Percentiles rank a stretch among this genome's conserved stretches.
phyloP scores from a whole-genome alignment of 164 flowering plant genomes.

The Berberis thunbergii region DNA sequence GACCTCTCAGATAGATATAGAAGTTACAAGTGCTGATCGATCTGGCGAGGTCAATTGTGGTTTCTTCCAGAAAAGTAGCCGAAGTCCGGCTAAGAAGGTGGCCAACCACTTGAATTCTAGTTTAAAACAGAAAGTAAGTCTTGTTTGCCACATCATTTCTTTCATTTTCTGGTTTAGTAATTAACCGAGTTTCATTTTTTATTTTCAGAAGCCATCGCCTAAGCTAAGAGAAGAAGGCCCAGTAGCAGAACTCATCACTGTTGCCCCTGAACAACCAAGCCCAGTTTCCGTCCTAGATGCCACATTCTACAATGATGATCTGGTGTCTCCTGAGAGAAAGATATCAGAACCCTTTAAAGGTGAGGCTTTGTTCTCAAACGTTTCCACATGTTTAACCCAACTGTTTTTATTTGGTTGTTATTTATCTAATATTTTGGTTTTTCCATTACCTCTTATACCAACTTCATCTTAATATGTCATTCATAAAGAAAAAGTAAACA shows the following conservation, averaged over 20 bases:
- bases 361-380: slow-evolving; percentile 16
- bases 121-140: slow-evolving; percentile 22
- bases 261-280: slow-evolving; percentile 74
- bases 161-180: slow-evolving; percentile 2
- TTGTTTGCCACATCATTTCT: not conserved
- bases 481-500: too few relatives aligned
- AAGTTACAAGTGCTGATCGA: slow-evolving; percentile 27
- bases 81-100: slow-evolving; percentile 10
- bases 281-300: slow-evolving; percentile 94
- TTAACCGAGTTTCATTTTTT: slow-evolving; percentile 11
- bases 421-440: too few relatives aligned
- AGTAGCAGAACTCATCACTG: slow-evolving; percentile 24
- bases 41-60: slow-evolving; percentile 18
- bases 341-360: slow-evolving; percentile 46
- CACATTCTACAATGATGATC: slow-evolving; percentile 59
- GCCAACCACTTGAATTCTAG: slow-evolving; percentile 8
- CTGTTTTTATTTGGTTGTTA: not conserved
- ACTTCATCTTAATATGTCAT: too few relatives aligned
- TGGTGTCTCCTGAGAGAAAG: slow-evolving; percentile 74
- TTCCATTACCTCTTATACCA: too few relatives aligned
- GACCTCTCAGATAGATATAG: slow-evolving; percentile 34
- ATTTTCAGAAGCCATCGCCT: slow-evolving; percentile 28
- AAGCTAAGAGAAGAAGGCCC: slow-evolving; percentile 21
- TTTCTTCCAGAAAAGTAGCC: slow-evolving; percentile 11
- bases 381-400: not conserved